phyloP scores from a whole-genome alignment of 2,329 filamentous ascomycete genomes.

The Arthroderma sp. region DNA sequence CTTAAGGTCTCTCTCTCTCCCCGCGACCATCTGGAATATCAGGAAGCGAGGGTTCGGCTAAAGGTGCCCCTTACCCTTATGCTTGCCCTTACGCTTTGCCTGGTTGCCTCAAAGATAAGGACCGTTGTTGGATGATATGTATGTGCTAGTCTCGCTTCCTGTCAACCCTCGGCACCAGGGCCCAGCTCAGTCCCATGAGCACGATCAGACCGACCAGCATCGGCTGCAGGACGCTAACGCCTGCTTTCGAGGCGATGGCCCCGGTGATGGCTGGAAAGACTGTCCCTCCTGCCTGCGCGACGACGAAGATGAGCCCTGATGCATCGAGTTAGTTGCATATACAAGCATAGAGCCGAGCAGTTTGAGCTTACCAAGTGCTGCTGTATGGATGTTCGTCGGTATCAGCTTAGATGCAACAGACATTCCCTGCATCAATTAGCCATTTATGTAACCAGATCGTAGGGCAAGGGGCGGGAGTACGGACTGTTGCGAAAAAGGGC shows the following conservation, averaged over 20 bases:
- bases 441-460: neutral
- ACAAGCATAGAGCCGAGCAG: neutral
- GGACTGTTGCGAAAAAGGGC: conserved; percentile 46
- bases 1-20: too few relatives aligned
- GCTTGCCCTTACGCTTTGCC: too few relatives aligned
- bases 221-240: conserved; percentile 42
- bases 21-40: too few relatives aligned
- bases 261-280: conserved; percentile 47
- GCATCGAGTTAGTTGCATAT: neutral
- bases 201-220: conserved; percentile 40
- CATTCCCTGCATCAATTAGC: conserved; percentile 35
- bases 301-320: conserved; percentile 43
- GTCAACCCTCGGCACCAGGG: conserved; percentile 24
- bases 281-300: conserved; percentile 45
- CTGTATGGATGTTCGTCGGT: conserved; percentile 35
- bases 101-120: too few relatives aligned
- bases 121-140: too few relatives aligned
- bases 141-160: neutral
- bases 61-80: too few relatives aligned
- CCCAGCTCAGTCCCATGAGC: conserved; percentile 38
- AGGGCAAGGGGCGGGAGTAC: conserved; percentile 2
- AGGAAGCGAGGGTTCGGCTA: too few relatives aligned
- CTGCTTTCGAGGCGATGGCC: conserved; percentile 36
- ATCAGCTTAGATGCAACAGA: conserved; percentile 44
- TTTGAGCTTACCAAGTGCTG: conserved; percentile 35